Conservation (phyloP, 345 rosid genomes). For the Eucalyptus erythrocorys region DNA sequence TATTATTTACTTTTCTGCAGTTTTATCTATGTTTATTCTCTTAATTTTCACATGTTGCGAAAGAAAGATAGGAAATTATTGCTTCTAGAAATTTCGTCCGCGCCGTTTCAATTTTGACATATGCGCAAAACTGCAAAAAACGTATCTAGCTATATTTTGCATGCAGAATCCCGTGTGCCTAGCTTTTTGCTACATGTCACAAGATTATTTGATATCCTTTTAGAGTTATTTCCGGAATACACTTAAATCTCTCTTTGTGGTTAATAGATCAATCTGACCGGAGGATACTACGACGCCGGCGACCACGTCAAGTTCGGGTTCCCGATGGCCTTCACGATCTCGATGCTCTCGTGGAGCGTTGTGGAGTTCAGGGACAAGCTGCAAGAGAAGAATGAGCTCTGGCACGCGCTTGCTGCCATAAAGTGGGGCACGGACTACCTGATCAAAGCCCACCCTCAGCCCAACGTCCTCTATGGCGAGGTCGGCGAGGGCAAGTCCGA, state of each 20-base stretch:
- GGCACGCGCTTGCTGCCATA: constrained; percentile 30
- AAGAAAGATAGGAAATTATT: accelerated
- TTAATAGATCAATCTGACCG: constrained; percentile 36
- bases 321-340: constrained; percentile 65
- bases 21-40: neutral
- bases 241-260: neutral
- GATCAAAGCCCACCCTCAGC: constrained; percentile 45
- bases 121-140: neutral
- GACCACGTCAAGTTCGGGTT: constrained; percentile 74
- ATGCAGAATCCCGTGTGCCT: neutral
- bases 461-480: constrained; percentile 38
- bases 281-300: constrained; percentile 77
- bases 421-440: constrained; percentile 70
- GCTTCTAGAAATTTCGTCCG: neutral
- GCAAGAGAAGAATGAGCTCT: constrained; percentile 8
- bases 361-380: constrained; percentile 37
- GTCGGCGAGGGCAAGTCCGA: constrained; percentile 50
- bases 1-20: neutral
- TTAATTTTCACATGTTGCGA: neutral
- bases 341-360: constrained; percentile 63
- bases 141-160: neutral
- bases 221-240: neutral
- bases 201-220: neutral
- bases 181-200: neutral
- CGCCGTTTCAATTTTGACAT: neutral